Evolutionary conservation across 176 grass and related monocot species (phyloP).

Genomic region (Juncus inflexus): DNA sequence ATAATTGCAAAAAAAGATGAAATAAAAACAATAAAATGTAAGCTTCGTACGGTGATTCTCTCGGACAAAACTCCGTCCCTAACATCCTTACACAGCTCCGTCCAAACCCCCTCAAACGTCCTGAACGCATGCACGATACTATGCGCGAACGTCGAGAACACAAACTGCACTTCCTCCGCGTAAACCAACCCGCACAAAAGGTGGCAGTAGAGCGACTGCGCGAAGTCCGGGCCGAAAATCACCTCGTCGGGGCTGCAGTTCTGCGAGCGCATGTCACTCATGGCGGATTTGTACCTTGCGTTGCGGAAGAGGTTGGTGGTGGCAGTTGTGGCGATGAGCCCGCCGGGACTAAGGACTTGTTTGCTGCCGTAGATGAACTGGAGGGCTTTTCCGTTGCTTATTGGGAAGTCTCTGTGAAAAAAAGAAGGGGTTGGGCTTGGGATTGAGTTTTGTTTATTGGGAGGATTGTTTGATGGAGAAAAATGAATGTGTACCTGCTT

Average conservation of each 20-base stretch:
- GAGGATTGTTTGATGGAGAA: too few species aligned
- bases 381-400: conserved; percentile 75
- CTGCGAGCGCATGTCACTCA: conserved; percentile 73
- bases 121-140: conserved; percentile 87
- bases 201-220: conserved; percentile 89
- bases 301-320: conserved; percentile 82
- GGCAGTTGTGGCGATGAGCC: conserved; percentile 68
- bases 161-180: conserved; percentile 65
- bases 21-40: too few species aligned
- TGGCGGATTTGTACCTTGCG: conserved; percentile 51
- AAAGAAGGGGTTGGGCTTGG: background rate
- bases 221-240: conserved; percentile 70
- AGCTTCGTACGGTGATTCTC: conserved; percentile 34
- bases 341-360: conserved; percentile 61
- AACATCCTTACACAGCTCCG: conserved; percentile 71
- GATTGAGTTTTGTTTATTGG: too few species aligned
- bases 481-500: conserved; percentile 44
- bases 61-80: conserved; percentile 75
- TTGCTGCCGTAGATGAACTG: conserved; percentile 96
- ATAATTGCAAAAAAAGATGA: too few species aligned
- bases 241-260: conserved; percentile 80
- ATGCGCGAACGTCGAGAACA: conserved; percentile 81
- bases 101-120: conserved; percentile 76
- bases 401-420: conserved; percentile 63
- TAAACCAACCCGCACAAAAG: conserved; percentile 82